Evolutionary conservation across 2,329 filamentous ascomycete species (phyloP).

Genomic region (Penicillium sp.): DNA sequence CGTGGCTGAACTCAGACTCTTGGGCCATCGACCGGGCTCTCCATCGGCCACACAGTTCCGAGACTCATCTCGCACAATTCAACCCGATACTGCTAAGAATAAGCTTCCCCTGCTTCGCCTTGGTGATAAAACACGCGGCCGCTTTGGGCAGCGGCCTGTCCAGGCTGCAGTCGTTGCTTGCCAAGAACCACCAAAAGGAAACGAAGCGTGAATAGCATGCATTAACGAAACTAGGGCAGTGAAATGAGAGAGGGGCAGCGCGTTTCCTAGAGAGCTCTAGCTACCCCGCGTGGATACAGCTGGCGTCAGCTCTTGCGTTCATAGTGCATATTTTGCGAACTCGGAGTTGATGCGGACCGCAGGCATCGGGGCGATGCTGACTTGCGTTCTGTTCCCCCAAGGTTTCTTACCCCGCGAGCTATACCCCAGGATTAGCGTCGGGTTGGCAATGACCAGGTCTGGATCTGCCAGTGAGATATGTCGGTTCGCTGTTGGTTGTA

Average conservation of each 20-base stretch:
- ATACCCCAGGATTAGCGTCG: slow-evolving; percentile 5
- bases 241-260: slow-evolving; percentile 3
- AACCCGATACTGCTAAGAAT: not conserved
- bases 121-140: not conserved
- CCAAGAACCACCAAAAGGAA: slow-evolving; percentile 2
- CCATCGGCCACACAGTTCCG: slow-evolving; percentile 6
- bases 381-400: not conserved
- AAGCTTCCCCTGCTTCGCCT: slow-evolving; percentile 4
- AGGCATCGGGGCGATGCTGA: not conserved
- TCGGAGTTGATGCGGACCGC: not conserved
- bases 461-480: not conserved
- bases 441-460: not conserved
- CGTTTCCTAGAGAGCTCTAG: slow-evolving; percentile 1
- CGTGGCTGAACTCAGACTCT: slow-evolving; percentile 23
- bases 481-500: not conserved
- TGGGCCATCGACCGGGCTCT: slow-evolving; percentile 9
- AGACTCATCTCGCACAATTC: slow-evolving; percentile 3
- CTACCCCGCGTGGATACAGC: slow-evolving; percentile 2
- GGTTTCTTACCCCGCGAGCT: slow-evolving; percentile 6
- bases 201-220: slow-evolving; percentile 1
- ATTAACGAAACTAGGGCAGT: slow-evolving; percentile 2
- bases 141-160: slow-evolving; percentile 8
- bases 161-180: slow-evolving; percentile 5
- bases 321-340: not conserved
- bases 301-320: slow-evolving; percentile 5